Evolutionary conservation across 2,329 filamentous ascomycete genomes (phyloP), one percentile per base, ranked within the genome.

Genomic region (Penicillium sp.): DNA sequence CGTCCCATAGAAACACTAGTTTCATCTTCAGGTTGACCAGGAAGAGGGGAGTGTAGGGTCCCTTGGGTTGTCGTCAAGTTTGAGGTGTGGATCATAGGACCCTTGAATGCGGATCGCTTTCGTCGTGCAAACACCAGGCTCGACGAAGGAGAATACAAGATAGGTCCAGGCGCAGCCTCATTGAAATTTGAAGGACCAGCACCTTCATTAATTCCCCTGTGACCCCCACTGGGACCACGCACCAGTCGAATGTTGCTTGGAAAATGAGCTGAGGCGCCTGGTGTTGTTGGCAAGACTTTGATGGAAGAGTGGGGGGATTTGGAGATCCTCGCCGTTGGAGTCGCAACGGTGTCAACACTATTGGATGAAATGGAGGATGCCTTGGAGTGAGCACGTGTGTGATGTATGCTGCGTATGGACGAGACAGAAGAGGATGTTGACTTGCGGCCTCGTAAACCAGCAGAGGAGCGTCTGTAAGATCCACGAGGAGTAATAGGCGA

Each of bases 401-500:
- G 89, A 65, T 93, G 91, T 67, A 97, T 90, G 42, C 89, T 95
- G 53, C 94, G 87, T 52, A 99, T 87, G 0, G 91, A 96, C 0
- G 91, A 96, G 15, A 99, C 86, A 0, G 92, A 97, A 0, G 91
- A 96, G 0, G 91, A 96, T 0, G 94, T 99, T 0, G 93, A 97
- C 70, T 97, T 97, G 55, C 94, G 85, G 34, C 94, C 93, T 26
- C 92, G 85, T 42, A 97, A 81, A 28, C 93, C 92, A 41, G 82
- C 84, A 5, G 90, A 95, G 2, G 90, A 85, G 33, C 91, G 87
- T 10, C 94, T 85, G 64, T 95, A 88, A 0, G 89, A 89, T 5
- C 90, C 91, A 36, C 91, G 87, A 3, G 94, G 93, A 0, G 94
- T 97, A 38, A 96, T 72, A 0, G 94, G 93, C 2, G 86, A 87